Conservation (phyloP, 2,329 filamentous ascomycete species). For the Ilyonectria mors-panacis region DNA sequence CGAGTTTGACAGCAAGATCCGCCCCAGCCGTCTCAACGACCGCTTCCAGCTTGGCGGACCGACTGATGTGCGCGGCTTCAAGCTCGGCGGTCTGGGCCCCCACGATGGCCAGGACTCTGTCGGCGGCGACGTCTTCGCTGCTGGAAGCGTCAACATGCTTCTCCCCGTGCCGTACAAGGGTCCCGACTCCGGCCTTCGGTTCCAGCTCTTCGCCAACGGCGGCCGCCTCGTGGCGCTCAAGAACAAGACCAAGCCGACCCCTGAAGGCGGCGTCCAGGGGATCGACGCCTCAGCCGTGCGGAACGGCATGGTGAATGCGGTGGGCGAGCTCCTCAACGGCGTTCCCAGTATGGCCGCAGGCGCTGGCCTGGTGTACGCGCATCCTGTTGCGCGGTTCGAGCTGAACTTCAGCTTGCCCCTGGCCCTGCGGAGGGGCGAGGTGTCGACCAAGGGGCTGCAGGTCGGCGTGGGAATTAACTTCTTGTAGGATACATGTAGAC, state of each 20-base stretch:
- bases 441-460: constrained; percentile 90
- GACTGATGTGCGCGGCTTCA: constrained; percentile 94
- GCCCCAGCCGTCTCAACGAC: constrained; percentile 88
- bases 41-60: constrained; percentile 96
- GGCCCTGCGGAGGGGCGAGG: constrained; percentile 85
- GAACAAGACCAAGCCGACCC: constrained; percentile 65
- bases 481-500: constrained; percentile 69
- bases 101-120: constrained; percentile 88
- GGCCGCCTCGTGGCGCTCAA: constrained; percentile 86
- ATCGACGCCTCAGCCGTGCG: constrained; percentile 63
- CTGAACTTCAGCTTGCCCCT: constrained; percentile 94
- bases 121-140: constrained; percentile 92
- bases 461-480: constrained; percentile 98
- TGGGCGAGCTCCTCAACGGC: constrained; percentile 80
- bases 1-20: constrained; percentile 64
- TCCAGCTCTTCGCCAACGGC: constrained; percentile 93
- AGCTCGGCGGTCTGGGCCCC: constrained; percentile 89
- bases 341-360: constrained; percentile 90
- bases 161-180: constrained; percentile 87
- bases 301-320: constrained; percentile 70
- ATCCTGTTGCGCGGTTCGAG: constrained; percentile 93
- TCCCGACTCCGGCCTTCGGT: constrained; percentile 84
- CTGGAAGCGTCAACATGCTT: constrained; percentile 88
- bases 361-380: constrained; percentile 92
- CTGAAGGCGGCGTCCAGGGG: constrained; percentile 51